phyloP scores from a whole-genome alignment of 768 basidiomycete genomes.

The Leccinum longicurvipes region DNA sequence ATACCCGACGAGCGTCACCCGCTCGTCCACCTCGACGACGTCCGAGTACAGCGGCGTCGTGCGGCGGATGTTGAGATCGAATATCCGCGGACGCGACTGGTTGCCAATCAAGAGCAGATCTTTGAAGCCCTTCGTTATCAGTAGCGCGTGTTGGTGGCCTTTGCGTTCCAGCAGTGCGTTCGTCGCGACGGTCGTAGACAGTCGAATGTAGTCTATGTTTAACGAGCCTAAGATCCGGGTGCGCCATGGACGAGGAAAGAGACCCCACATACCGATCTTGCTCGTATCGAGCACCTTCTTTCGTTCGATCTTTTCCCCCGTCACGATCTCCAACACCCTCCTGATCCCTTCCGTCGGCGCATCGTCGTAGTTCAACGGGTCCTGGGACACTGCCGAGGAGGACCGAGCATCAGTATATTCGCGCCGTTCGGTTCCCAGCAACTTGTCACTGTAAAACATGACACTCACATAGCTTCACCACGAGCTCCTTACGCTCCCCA shows the following conservation, averaged over 20 bases:
- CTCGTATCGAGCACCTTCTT: conserved; percentile 65
- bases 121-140: conserved; percentile 89
- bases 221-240: too few species aligned
- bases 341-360: conserved; percentile 95
- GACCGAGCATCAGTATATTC: not conserved
- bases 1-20: conserved; percentile 91
- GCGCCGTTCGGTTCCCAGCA: not conserved
- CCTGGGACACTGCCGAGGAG: conserved; percentile 69
- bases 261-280: conserved; percentile 68
- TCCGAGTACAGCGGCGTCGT: conserved; percentile 72
- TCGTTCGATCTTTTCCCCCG: conserved; percentile 64
- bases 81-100: conserved; percentile 91
- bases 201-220: conserved; percentile 77
- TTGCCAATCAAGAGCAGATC: conserved; percentile 93
- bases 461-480: conserved; percentile 81
- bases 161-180: conserved; percentile 95
- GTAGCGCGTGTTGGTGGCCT: conserved; percentile 84
- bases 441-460: not conserved
- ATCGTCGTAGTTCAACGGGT: conserved; percentile 83
- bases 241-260: not conserved
- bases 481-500: conserved; percentile 64
- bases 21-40: conserved; percentile 72
- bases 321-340: conserved; percentile 75
- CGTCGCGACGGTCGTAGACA: conserved; percentile 94
- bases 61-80: conserved; percentile 88